A percentile compares a stretch with the other conserved stretches of the same genome.
phyloP scores from a whole-genome alignment of 2,329 filamentous ascomycete genomes.

The Gaeumannomyces tritici region DNA sequence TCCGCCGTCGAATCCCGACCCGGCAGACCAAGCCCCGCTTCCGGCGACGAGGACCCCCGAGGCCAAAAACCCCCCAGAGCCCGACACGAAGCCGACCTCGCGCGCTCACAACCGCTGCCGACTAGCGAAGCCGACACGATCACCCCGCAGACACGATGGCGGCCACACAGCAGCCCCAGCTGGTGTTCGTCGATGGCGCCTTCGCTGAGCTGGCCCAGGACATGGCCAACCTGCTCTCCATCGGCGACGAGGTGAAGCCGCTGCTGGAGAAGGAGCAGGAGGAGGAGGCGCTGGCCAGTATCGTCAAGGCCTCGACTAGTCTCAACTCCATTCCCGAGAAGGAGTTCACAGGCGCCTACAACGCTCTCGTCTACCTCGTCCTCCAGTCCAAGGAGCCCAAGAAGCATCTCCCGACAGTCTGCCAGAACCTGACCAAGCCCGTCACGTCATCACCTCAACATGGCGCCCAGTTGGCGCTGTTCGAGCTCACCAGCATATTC shows the following conservation, averaged over 20 bases:
- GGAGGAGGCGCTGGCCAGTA: conserved; percentile 81
- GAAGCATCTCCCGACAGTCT: conserved; percentile 79
- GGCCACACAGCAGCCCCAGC: conserved; percentile 35
- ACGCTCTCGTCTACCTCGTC: conserved; percentile 89
- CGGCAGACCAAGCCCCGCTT: not conserved
- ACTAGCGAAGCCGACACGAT: not conserved
- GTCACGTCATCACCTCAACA: conserved; percentile 79
- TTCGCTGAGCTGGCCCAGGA: conserved; percentile 91
- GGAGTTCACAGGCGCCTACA: conserved; percentile 93
- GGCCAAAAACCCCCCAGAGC: not conserved
- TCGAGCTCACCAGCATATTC: conserved; percentile 90
- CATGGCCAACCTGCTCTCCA: conserved; percentile 88
- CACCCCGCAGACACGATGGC: conserved; percentile 5
- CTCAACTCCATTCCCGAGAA: conserved; percentile 87
- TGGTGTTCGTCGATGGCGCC: conserved; percentile 76
- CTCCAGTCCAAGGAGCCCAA: conserved; percentile 76
- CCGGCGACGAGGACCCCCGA: not conserved
- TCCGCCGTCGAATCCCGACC: not conserved
- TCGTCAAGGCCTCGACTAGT: conserved; percentile 68
- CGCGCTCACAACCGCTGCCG: not conserved
- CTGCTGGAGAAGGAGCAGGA: conserved; percentile 66
- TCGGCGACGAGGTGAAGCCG: conserved; percentile 67
- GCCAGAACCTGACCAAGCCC: conserved; percentile 80
- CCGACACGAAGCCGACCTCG: not conserved
- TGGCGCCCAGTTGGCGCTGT: conserved; percentile 76